Evolutionary conservation across 768 basidiomycete genomes (phyloP), one percentile per base, ranked within the genome.

Genomic region (Russula dissimulans): DNA sequence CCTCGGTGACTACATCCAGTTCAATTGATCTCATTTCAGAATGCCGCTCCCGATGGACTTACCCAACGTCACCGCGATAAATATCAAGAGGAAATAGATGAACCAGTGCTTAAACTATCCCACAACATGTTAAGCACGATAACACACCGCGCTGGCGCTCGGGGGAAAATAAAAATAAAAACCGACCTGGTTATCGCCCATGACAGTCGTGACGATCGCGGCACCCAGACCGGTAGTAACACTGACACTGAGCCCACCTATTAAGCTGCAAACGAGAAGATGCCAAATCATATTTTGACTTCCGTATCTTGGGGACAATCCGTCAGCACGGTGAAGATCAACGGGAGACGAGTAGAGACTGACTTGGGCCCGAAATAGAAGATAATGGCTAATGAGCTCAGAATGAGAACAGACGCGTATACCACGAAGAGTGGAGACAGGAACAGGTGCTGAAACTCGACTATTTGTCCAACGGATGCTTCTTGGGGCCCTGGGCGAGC

Each of bases 261-360:
- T 97, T 81, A 97, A 86, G 64, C 88, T 91, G 73, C 97, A 99
- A 47, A 99, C 90, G 44, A 80, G 77, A 64, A 98, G 95, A 72
- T 95, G 91, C 89, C 90, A 92, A 54, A 98, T 72, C 95, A 97
- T 97, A 69, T 84, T 90, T 74, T 84, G 84, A 74, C 87, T 92
- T 52, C 95, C 95, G 69, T 89, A 91, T 69, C 86, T 84, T 51
- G 60, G 50, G 31, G 22, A 44, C 10, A 34, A 26, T 17, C 17
- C 41, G 11, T 58, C 50, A 17, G 26, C 63, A 53, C 29, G 38
- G 43, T 44, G 52, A 22, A n/a, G 22, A 53, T 12, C 36, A 52
- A 26, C 54, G 7, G 29, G 44, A 55, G 31, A 12, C 47, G 39
- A 46, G 50, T 29, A 43, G 57, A 47, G 47, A 59, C 26, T 62